phyloP scores from a whole-genome alignment of 805 yeast species.

The Candida wancherniae region DNA sequence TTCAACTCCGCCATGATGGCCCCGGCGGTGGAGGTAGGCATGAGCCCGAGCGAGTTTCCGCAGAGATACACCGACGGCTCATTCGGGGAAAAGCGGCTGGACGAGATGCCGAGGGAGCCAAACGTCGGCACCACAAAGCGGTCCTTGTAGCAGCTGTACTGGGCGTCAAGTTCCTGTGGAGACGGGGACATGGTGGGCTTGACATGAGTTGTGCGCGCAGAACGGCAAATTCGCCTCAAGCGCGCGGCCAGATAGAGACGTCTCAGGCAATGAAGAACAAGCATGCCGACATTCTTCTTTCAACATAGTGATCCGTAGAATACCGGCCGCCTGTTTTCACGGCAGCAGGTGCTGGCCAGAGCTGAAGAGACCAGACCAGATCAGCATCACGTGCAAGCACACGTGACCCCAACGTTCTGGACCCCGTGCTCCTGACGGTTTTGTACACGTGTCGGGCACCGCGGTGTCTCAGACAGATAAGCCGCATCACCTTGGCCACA shows the following conservation, averaged over 20 bases:
- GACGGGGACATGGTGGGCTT: slow-evolving; percentile 1
- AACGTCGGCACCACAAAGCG: slow-evolving; percentile 67
- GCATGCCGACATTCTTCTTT: no score
- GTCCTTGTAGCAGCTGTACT: slow-evolving; percentile 35
- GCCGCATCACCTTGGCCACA: no score
- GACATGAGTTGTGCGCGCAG: neutral
- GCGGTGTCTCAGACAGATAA: no score
- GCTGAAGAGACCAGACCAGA: no score
- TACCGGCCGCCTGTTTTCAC: no score
- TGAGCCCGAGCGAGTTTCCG: slow-evolving; percentile 91
- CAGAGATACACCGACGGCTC: slow-evolving; percentile 58
- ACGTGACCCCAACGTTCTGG: no score
- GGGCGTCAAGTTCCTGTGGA: slow-evolving; percentile 1
- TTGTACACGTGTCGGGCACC: no score
- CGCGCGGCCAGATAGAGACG: neutral
- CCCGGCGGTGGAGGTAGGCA: slow-evolving; percentile 61
- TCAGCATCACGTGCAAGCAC: no score
- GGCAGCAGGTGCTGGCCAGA: no score
- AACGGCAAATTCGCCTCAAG: neutral
- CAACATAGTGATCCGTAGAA: no score
- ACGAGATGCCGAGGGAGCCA: slow-evolving; percentile 47
- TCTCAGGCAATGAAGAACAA: no score
- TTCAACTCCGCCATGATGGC: slow-evolving; percentile 64
- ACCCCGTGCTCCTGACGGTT: no score
- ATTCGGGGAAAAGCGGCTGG: slow-evolving; percentile 12